Conservation (phyloP, 2,329 filamentous ascomycete genomes). For the Aspergillus viridinutans region DNA sequence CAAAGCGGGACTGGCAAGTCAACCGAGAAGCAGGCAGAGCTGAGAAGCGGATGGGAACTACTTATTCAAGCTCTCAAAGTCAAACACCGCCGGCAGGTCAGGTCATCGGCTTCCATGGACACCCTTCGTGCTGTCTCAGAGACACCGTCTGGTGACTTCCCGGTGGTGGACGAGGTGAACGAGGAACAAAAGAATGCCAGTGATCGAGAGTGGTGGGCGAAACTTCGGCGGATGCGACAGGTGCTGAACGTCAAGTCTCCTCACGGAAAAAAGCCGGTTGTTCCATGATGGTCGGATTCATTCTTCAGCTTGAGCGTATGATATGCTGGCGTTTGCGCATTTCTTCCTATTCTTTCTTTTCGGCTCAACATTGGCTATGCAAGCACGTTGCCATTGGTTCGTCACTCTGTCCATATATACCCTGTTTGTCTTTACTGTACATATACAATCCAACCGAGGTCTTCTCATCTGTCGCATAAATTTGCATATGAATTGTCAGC, state of each 20-base stretch:
- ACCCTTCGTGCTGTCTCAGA: slow-evolving; percentile 26
- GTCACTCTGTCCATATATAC: neutral
- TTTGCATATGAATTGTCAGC: no score
- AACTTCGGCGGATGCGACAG: slow-evolving; percentile 66
- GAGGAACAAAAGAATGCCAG: slow-evolving; percentile 51
- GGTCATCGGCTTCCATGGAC: slow-evolving; percentile 22
- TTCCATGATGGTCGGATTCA: slow-evolving; percentile 3
- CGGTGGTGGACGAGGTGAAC: slow-evolving; percentile 33
- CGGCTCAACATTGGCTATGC: neutral
- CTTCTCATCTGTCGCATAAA: neutral
- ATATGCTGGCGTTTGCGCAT: neutral
- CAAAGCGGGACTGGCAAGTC: slow-evolving; percentile 49
- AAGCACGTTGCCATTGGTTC: neutral
- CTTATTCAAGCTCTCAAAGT: slow-evolving; percentile 41
- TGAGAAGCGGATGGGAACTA: slow-evolving; percentile 45
- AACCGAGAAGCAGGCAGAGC: slow-evolving; percentile 27
- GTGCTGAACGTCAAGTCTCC: slow-evolving; percentile 63
- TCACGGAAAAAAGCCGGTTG: slow-evolving; percentile 42
- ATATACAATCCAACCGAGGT: neutral
- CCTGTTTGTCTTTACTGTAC: neutral
- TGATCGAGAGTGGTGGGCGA: slow-evolving; percentile 70
- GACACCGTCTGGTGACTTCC: slow-evolving; percentile 16
- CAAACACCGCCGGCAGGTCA: slow-evolving; percentile 31
- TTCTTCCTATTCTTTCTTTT: neutral
- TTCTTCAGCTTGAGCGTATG: neutral